Base-by-base conservation (phyloP, 805 yeast genomes). In the Saccharomycopsis guyanensis region DNA sequence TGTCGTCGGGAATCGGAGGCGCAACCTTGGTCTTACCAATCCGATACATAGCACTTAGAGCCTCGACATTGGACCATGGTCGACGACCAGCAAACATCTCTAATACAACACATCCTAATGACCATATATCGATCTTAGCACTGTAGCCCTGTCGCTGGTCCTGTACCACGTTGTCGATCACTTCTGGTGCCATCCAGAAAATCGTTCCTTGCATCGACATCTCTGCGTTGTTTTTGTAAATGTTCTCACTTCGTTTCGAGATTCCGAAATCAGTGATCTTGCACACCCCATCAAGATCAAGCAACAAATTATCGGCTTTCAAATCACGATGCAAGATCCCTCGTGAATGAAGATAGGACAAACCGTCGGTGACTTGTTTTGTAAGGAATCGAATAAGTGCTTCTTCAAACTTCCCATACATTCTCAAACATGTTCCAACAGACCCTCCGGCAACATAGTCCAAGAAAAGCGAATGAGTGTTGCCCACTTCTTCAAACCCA, bases 121-220 rank as follows among this genome's bases (percentile, higher is more conserved):
- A 89, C 99, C 99, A 93, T 34, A 93, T 89, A 64, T 93, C 99
- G 20, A 93, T 88, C 64, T 93, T 93, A 18, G 98, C 98, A 68
- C 95, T 86, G 61, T 93, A 93, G 0, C 98, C 98, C 60, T 83
- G 93, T 53, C 80, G 80, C 55, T 75, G 75, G 55, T 78, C 76
- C 52, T 78, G 82, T 2, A 77, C 80, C 18, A 79, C 79, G 49
- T 86, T 87, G 60, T 88, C 91, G 42, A 93, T 88, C 53, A 94
- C 96, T 60, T 93, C 99, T 0, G 99, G 99, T 1, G 99, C 99
- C 98, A 93, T 93, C 98, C 98, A 93, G 62, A 89, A 93, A 1
- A 94, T 87, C 0, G 98, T 89, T 20, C 99, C 99, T 64, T 94
- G 96, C 95, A 86, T 87, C 10, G 97, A 89, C 95, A 89, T 86